A percentile compares a stretch with the other conserved stretches of the same genome.
Conservation (phyloP, 2,329 filamentous ascomycete species). For the Endothia cerciana region DNA sequence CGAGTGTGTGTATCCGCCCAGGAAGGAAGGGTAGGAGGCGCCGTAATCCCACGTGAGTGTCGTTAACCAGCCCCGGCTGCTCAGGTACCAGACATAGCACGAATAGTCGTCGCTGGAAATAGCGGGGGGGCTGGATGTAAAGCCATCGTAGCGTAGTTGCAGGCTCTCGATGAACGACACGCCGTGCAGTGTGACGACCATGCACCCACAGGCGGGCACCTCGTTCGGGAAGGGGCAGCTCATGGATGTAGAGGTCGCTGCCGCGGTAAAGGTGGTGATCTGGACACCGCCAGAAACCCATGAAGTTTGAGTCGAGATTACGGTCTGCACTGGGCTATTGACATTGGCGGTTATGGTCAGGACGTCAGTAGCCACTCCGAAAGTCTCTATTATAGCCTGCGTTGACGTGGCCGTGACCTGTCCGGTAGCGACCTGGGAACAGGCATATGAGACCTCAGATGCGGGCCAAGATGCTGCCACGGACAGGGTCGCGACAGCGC, state of each 20-base stretch:
- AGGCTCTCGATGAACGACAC: conserved; percentile 1
- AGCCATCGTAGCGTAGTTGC: neutral
- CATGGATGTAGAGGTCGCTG: neutral
- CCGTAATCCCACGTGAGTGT: conserved; percentile 1
- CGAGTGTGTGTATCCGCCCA: neutral
- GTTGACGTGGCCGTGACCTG: neutral
- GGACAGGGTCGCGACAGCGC: neutral
- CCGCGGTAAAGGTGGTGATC: conserved; percentile 3
- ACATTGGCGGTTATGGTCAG: neutral
- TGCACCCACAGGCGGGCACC: neutral
- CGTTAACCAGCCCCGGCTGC: conserved; percentile 1
- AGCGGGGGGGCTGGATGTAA: neutral
- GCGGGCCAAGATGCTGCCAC: conserved; percentile 1
- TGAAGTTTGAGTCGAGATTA: neutral
- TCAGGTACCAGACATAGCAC: conserved; percentile 4
- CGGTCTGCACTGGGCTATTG: neutral
- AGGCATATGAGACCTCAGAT: neutral
- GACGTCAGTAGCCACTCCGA: neutral
- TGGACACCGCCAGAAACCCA: neutral
- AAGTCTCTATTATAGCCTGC: neutral
- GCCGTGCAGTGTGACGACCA: neutral
- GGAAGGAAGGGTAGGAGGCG: neutral
- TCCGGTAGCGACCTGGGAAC: neutral
- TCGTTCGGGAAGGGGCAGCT: conserved; percentile 1
- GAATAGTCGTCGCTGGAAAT: neutral